Conservation (phyloP, 163 green algal species). For the Scenedesmus sp. region DNA sequence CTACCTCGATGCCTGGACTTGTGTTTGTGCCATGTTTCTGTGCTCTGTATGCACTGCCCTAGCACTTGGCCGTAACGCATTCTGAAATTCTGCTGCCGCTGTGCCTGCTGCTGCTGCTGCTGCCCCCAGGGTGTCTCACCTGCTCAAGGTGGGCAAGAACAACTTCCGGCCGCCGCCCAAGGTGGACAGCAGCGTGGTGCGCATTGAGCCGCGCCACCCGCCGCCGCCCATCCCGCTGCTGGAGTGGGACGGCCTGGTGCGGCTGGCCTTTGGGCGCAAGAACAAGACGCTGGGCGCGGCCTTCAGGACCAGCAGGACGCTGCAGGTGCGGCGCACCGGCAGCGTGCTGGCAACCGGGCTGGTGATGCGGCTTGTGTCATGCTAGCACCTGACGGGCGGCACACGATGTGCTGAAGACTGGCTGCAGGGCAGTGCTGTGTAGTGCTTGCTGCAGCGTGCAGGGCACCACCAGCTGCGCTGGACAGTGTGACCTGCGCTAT, state of each 20-base stretch:
- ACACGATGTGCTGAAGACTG: not conserved
- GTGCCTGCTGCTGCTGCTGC: not conserved
- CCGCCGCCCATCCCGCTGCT: conserved; percentile 95
- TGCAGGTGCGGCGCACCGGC: conserved; percentile 17
- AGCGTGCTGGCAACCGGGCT: not conserved
- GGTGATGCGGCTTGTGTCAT: not conserved
- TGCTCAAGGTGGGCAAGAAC: conserved; percentile 92
- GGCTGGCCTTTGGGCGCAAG: conserved; percentile 97
- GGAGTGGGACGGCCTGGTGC: conserved; percentile 98
- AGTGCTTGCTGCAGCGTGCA: not conserved
- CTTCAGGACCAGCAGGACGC: conserved; percentile 72
- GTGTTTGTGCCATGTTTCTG: not conserved
- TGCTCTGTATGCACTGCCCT: no score
- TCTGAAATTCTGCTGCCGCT: not conserved
- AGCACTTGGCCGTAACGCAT: no score
- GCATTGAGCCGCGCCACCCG: conserved; percentile 97
- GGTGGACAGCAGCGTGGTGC: conserved; percentile 97
- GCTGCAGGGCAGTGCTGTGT: not conserved
- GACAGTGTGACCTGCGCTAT: no score
- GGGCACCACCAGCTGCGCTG: no score
- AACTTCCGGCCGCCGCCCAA: conserved; percentile 98
- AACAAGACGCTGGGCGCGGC: conserved; percentile 98
- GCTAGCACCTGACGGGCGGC: not conserved
- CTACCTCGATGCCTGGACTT: not conserved
- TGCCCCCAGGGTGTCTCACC: conserved; percentile 41